Percentiles rank a stretch among this genome's conserved stretches.
These are phyloP conservation scores for Dactylella cylindrospora DNA, from an alignment of 2,329 filamentous ascomycete genomes.

Conservation along the genomic window DNA sequence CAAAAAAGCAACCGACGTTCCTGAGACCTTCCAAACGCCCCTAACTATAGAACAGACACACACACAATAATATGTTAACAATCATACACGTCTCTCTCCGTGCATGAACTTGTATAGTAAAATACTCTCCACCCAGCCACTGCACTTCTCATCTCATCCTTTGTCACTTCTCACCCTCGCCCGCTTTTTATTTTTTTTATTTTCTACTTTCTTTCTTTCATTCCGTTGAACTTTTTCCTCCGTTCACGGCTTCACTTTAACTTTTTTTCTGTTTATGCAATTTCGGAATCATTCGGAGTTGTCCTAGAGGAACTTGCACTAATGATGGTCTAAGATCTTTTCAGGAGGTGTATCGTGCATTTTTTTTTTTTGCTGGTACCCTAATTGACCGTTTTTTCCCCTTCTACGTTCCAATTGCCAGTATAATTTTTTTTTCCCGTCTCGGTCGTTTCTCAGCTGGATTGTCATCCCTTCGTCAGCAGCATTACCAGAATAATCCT, in stretches of 20 bases:
- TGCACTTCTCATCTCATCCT: background rate
- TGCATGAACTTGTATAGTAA: too few relatives aligned
- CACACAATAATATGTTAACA: too few relatives aligned
- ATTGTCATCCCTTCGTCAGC: slow-evolving; percentile 2
- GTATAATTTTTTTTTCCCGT: background rate
- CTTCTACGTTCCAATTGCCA: background rate
- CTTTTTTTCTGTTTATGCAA: slow-evolving; percentile 5
- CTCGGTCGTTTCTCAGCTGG: background rate
- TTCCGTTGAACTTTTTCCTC: slow-evolving; percentile 13
- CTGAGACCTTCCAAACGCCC: too few relatives aligned
- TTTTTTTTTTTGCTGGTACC: slow-evolving; percentile 9
- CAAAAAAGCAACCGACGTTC: too few relatives aligned
- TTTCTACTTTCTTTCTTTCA: background rate
- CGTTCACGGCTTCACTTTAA: slow-evolving; percentile 3
- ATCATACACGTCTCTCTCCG: too few relatives aligned
- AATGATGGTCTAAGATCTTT: slow-evolving; percentile 42
- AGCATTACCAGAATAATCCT: too few relatives aligned
- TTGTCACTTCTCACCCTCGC: background rate
- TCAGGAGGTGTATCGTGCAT: slow-evolving; percentile 35
- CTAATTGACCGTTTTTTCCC: background rate
- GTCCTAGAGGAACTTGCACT: slow-evolving; percentile 24
- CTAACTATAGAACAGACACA: too few relatives aligned
- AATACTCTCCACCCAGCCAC: too few relatives aligned
- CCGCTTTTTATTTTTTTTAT: background rate
- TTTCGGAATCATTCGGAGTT: background rate